Evolutionary conservation across 2,329 filamentous ascomycete species (phyloP).

Genomic region (Cladophialophora psammophila): DNA sequence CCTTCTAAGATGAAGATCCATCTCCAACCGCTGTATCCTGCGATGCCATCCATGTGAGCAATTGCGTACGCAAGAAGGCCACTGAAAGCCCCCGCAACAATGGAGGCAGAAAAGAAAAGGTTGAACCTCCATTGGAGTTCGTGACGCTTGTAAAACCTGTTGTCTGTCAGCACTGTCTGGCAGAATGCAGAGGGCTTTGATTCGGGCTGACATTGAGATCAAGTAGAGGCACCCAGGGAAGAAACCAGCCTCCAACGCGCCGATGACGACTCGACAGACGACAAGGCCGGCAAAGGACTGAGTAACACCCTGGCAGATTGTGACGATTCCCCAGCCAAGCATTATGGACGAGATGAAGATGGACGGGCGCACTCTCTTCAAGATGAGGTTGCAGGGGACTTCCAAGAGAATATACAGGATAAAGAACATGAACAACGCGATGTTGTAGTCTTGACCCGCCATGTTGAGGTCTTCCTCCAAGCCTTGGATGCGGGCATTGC

Average conservation of each 20-base stretch:
- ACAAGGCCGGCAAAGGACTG: constrained; percentile 43
- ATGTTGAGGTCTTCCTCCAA: constrained; percentile 54
- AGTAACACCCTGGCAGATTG: constrained; percentile 49
- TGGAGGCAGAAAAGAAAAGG: constrained; percentile 47
- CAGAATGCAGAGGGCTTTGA: constrained; percentile 36
- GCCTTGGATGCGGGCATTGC: constrained; percentile 56
- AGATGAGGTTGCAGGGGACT: constrained; percentile 56
- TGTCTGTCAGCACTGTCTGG: constrained; percentile 37
- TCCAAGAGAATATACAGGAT: constrained; percentile 41
- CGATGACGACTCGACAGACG: constrained; percentile 45
- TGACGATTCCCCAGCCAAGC: constrained; percentile 47
- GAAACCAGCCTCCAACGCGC: constrained; percentile 48
- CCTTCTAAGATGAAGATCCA: constrained; percentile 50
- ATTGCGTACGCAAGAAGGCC: constrained; percentile 62
- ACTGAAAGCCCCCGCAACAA: constrained; percentile 51
- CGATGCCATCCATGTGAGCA: constrained; percentile 58
- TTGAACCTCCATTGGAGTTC: constrained; percentile 50
- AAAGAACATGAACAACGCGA: constrained; percentile 41
- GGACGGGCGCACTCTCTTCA: constrained; percentile 45
- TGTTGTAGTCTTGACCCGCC: constrained; percentile 51
- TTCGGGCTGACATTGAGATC: constrained; percentile 36
- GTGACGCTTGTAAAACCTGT: constrained; percentile 48
- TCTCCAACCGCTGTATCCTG: constrained; percentile 44
- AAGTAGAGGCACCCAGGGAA: constrained; percentile 46
- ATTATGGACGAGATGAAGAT: constrained; percentile 39